Evolutionary conservation across 805 yeast species (phyloP).

Genomic region (Ogataea nitratoaversa): DNA sequence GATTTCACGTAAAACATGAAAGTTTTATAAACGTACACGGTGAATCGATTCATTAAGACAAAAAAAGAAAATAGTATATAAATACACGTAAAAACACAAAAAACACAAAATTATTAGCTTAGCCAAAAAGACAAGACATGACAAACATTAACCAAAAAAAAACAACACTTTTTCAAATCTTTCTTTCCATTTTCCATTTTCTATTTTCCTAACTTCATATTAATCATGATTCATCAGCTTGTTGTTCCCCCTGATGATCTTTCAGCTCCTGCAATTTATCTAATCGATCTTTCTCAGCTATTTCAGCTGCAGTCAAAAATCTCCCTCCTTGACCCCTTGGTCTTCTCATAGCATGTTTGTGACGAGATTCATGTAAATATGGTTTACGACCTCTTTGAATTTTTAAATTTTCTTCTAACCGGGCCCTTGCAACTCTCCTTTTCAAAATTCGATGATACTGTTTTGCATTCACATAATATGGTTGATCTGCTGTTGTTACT

Average conservation of each 20-base stretch:
- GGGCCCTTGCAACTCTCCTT: slow-evolving; percentile 90
- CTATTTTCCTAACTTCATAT: background rate
- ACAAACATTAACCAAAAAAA: no score
- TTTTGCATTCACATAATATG: slow-evolving; percentile 95
- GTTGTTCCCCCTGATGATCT: slow-evolving; percentile 2
- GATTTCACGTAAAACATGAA: no score
- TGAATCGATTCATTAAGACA: no score
- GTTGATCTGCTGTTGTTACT: slow-evolving; percentile 63
- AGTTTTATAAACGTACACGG: no score
- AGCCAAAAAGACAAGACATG: no score
- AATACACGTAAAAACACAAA: no score
- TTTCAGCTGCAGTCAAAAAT: slow-evolving; percentile 90
- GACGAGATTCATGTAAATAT: slow-evolving; percentile 93
- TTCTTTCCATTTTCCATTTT: background rate
- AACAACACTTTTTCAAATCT: no score
- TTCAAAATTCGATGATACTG: slow-evolving; percentile 94
- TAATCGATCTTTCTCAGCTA: slow-evolving; percentile 58
- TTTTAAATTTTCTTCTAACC: slow-evolving; percentile 81
- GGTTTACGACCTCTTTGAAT: slow-evolving; percentile 90
- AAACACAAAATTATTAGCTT: no score
- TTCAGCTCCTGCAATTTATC: slow-evolving; percentile 19
- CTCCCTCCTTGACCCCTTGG: slow-evolving; percentile 99
- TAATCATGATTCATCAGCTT: background rate
- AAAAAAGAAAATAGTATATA: no score
- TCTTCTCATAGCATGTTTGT: slow-evolving; percentile 98